phyloP scores from a whole-genome alignment of 2,329 filamentous ascomycete species.

The Dissoconium aciculare region DNA sequence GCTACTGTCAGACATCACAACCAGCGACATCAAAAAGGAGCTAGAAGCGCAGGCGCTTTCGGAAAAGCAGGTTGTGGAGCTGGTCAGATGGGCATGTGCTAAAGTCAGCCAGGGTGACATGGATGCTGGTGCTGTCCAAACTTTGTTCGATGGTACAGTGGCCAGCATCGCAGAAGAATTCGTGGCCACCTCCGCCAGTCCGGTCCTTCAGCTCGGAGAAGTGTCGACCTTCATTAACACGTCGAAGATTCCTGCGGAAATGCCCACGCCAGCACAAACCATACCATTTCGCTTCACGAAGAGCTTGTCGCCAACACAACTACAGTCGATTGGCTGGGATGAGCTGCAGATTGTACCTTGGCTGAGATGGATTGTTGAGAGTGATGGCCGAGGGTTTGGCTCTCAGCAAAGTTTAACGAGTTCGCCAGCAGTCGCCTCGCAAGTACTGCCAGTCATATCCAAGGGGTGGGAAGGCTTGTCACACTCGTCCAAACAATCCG shows the following conservation, averaged over 20 bases:
- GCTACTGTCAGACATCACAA: constrained; percentile 73
- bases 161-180: constrained; percentile 43
- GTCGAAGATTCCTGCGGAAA: constrained; percentile 62
- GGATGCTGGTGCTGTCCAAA: constrained; percentile 50
- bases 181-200: constrained; percentile 42
- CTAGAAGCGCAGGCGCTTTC: constrained; percentile 68
- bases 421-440: constrained; percentile 57
- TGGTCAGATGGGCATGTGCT: constrained; percentile 68
- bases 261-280: constrained; percentile 68
- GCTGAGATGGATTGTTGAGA: constrained; percentile 66
- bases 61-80: constrained; percentile 62
- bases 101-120: constrained; percentile 60
- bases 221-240: constrained; percentile 62
- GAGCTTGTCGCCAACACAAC: constrained; percentile 47
- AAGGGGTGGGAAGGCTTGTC: constrained; percentile 81
- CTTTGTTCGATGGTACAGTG: constrained; percentile 67
- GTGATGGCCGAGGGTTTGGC: constrained; percentile 43
- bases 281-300: constrained; percentile 76
- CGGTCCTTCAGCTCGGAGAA: constrained; percentile 60
- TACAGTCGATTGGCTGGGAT: constrained; percentile 74
- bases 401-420: constrained; percentile 55
- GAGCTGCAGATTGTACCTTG: constrained; percentile 74
- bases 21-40: constrained; percentile 71
- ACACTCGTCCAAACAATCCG: constrained; percentile 46
- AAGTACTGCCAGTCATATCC: constrained; percentile 65